Conservation (phyloP, 2,329 filamentous ascomycete genomes). For the Fonsecaea erecta region DNA sequence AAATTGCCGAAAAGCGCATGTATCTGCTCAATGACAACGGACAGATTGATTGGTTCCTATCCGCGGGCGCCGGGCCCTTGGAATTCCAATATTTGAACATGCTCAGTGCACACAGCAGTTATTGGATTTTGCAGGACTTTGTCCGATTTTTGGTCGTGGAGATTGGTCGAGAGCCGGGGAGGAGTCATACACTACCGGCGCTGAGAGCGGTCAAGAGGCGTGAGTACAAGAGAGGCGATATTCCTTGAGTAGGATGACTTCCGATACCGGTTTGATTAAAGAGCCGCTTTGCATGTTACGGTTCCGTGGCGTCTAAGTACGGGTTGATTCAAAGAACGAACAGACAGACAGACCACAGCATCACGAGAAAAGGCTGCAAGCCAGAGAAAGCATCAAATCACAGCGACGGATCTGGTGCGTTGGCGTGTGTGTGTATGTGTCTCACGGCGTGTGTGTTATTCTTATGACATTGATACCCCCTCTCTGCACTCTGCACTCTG, state of each 20-base stretch:
- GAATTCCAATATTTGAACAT: constrained; percentile 98
- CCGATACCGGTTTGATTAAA: background rate
- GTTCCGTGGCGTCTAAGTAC: constrained; percentile 5
- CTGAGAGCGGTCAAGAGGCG: constrained; percentile 61
- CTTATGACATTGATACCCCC: constrained; percentile 27
- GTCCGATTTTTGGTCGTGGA: constrained; percentile 89
- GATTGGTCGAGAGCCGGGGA: constrained; percentile 75
- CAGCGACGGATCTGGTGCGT: background rate
- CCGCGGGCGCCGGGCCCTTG: constrained; percentile 80
- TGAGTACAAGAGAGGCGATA: constrained; percentile 52
- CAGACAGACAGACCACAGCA: background rate
- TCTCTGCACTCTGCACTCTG: constrained; percentile 8
- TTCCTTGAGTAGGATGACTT: constrained; percentile 15
- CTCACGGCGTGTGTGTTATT: constrained; percentile 7
- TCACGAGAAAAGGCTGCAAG: background rate
- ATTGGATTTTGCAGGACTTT: constrained; percentile 88
- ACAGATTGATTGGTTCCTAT: constrained; percentile 88
- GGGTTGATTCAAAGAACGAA: background rate
- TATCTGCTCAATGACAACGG: constrained; percentile 92
- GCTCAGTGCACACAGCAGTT: constrained; percentile 92
- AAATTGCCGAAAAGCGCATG: constrained; percentile 87
- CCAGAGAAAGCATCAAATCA: background rate
- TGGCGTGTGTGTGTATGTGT: background rate
- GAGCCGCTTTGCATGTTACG: background rate
- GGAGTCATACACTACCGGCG: constrained; percentile 58